phyloP scores from a whole-genome alignment of 805 yeast genomes.

The Sugiyamaella lignohabitans region DNA sequence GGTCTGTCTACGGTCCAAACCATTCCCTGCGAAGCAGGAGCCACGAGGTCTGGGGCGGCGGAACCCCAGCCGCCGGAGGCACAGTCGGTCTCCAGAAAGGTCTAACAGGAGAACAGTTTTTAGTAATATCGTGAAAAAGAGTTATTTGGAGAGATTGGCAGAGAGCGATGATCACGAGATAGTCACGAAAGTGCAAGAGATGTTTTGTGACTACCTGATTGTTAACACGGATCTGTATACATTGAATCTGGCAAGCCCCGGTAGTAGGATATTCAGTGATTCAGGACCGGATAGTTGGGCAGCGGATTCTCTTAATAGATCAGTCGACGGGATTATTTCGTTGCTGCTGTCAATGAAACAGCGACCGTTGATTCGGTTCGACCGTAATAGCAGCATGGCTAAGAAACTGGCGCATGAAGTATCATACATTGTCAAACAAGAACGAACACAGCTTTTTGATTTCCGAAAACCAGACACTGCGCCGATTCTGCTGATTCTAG shows the following conservation, averaged over 20 bases:
- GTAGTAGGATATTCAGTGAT: constrained; percentile 30
- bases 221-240: constrained; percentile 67
- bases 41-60: not conserved
- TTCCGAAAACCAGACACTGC: constrained; percentile 57
- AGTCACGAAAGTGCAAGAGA: constrained; percentile 67
- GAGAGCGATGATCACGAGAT: constrained; percentile 85
- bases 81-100: too few species aligned
- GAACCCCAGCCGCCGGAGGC: constrained; percentile 1
- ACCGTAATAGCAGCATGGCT: constrained; percentile 58
- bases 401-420: constrained; percentile 65
- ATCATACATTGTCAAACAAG: constrained; percentile 30
- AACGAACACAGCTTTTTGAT: constrained; percentile 52
- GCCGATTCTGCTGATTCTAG: constrained; percentile 69
- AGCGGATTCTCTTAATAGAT: constrained; percentile 37
- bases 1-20: not conserved
- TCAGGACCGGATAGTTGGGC: constrained; percentile 40
- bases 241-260: constrained; percentile 36
- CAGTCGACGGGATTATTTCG: constrained; percentile 45
- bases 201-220: constrained; percentile 77
- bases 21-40: not conserved
- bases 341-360: constrained; percentile 63
- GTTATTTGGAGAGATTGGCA: constrained; percentile 78
- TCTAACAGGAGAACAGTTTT: constrained; percentile 34
- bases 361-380: constrained; percentile 76
- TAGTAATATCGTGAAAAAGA: constrained; percentile 67